A percentile compares a stretch with the other conserved stretches of the same genome.
Evolutionary conservation across 805 yeast genomes (phyloP).

Genomic region (Suhomyces canberraensis): DNA sequence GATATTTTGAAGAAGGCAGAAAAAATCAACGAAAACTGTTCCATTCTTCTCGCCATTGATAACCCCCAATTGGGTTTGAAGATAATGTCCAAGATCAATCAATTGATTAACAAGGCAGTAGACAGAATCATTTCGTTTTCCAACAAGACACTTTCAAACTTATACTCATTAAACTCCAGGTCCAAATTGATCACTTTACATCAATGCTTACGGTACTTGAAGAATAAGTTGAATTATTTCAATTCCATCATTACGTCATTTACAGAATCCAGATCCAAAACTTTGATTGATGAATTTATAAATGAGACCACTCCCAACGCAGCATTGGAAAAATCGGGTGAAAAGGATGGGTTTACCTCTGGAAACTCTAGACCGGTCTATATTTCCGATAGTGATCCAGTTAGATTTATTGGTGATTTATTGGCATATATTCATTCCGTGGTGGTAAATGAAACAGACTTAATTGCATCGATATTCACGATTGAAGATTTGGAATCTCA

Average conservation of each 20-base stretch:
- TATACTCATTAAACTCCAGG: conserved; percentile 23
- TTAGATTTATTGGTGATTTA: conserved; percentile 80
- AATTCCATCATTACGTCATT: conserved; percentile 59
- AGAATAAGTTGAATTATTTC: conserved; percentile 46
- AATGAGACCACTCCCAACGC: conserved; percentile 18
- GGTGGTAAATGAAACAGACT: conserved; percentile 83
- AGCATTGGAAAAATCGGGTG: neutral
- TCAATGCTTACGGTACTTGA: conserved; percentile 28
- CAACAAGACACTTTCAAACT: conserved; percentile 31
- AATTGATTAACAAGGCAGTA: conserved; percentile 42
- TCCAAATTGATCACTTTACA: conserved; percentile 27
- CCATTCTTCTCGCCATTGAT: conserved; percentile 65
- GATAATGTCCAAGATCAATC: conserved; percentile 57
- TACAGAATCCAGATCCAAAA: conserved; percentile 65
- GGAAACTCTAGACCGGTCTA: conserved; percentile 47
- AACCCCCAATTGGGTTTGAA: conserved; percentile 63
- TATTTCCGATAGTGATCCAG: conserved; percentile 73
- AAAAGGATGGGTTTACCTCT: conserved; percentile 1
- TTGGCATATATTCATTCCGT: conserved; percentile 84
- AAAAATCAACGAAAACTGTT: conserved; percentile 61
- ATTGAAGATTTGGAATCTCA: conserved; percentile 18
- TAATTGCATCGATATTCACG: conserved; percentile 57
- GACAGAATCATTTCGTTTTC: conserved; percentile 29
- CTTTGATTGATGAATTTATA: conserved; percentile 63
- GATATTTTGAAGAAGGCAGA: conserved; percentile 58